Base-by-base conservation (phyloP, 495 filamentous ascomycete species). In the Aspergillus taichungensis region DNA sequence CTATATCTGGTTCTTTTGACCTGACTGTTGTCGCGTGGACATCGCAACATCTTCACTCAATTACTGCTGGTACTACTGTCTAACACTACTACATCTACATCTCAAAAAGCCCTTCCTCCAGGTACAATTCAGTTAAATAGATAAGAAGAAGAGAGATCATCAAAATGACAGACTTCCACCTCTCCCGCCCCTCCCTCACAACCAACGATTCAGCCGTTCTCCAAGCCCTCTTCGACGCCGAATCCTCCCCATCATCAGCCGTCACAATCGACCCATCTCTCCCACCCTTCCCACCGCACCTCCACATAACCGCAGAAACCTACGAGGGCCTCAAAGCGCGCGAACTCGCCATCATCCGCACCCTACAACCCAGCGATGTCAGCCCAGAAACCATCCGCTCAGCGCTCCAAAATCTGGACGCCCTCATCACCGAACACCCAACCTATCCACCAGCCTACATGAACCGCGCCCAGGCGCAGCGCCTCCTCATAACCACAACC, bases 171-270 rank as follows among this genome's bases (percentile, higher is more conserved):
- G 64, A 52, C 27, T 75, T 81, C 72, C 52, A 69, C 14, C 52
- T 69, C 32, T 51, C 60, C 14, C 56, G 55, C 44, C 71, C 59
- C 57, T 69, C 30, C 37, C 78, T 94, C 27, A 83, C 81, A 43
- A 62, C 63, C 24, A 83, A 84, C 55, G 88, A 94, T 63, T 61
- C 79, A 47, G 73, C 78, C 30, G 78, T 91, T 48, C 78, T 92
- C 34, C 69, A 81, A 52, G 83, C 85, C 42, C 82, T 94, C 60
- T 88, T 85, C 55, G 85, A 92, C 50, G 82, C 84, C 9, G 87
- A 90, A 57, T 74, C 79, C 29, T 76, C 82, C 13, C 78, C 84
- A 1, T 68, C 68, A 8, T 55, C 69, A 1, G 61, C 67, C 0
- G 58, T 80, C 14, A 63, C 68, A 28, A 68, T 89, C 33, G 76